Percentiles rank a stretch among this genome's conserved stretches.
phyloP scores from a whole-genome alignment of 495 filamentous ascomycete species.

The Cudoniella acicularis region DNA sequence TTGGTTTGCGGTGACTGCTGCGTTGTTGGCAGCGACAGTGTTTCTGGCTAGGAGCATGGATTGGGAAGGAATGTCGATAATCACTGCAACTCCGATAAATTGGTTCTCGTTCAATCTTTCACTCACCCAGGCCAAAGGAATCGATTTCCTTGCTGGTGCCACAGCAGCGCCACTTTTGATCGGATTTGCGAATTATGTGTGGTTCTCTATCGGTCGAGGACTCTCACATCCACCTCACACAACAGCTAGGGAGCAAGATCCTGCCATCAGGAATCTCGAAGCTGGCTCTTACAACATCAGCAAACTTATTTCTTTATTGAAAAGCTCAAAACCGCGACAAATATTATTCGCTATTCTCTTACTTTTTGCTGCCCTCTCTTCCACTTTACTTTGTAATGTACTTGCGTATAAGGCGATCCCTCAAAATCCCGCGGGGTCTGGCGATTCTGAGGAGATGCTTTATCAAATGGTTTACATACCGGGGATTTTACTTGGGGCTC shows the following conservation, averaged over 20 bases:
- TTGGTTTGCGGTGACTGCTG: too few species aligned
- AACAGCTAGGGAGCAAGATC: background rate
- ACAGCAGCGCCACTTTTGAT: background rate
- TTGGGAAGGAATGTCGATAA: background rate
- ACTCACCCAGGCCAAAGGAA: conserved; percentile 1
- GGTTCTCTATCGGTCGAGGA: background rate
- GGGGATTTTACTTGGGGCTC: background rate
- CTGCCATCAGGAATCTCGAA: background rate
- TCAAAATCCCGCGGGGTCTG: background rate
- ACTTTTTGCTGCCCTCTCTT: background rate
- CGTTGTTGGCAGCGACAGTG: background rate
- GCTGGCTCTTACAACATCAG: background rate
- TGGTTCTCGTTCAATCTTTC: background rate
- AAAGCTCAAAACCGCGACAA: background rate
- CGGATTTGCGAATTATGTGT: background rate
- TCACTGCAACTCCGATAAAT: background rate
- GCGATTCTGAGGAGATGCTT: background rate
- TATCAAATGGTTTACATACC: conserved; percentile 4
- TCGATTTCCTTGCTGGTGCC: conserved; percentile 1
- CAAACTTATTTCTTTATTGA: background rate
- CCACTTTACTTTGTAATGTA: background rate
- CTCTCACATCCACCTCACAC: background rate
- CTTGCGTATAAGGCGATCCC: background rate
- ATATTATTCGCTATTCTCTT: background rate
- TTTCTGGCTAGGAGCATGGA: background rate